Evolutionary conservation across 225 moss, liverwort and hornwort species (phyloP).

Genomic region (Marchantia paleacea): DNA sequence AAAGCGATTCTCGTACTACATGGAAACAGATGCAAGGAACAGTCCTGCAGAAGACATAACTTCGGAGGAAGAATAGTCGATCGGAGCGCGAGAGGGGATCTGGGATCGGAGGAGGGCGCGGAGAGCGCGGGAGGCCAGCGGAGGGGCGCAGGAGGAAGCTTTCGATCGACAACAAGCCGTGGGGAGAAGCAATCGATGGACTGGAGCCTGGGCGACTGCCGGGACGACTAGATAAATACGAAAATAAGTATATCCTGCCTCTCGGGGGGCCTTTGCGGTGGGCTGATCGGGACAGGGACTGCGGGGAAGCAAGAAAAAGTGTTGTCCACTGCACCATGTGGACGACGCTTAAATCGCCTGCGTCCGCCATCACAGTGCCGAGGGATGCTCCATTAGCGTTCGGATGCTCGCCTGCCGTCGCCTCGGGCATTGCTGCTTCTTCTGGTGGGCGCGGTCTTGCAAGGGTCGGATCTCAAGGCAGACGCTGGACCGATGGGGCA

Average conservation of each 20-base stretch:
- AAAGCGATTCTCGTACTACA: background rate
- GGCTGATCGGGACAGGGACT: background rate
- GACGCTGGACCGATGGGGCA: background rate
- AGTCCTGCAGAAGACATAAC: background rate
- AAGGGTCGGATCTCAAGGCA: background rate
- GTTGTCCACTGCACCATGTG: slow-evolving; percentile 26
- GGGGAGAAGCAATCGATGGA: slow-evolving; percentile 4
- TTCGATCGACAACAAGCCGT: background rate
- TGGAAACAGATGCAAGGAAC: background rate
- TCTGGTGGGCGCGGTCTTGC: background rate
- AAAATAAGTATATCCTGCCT: background rate
- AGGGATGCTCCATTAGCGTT: background rate
- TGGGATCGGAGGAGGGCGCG: background rate
- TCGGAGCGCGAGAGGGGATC: background rate
- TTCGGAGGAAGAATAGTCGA: background rate
- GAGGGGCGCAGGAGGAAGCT: background rate
- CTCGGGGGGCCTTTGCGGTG: background rate
- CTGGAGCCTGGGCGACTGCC: background rate
- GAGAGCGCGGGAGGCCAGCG: background rate
- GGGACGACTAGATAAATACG: background rate
- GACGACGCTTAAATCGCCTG: slow-evolving; percentile 21
- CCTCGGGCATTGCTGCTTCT: slow-evolving; percentile 7
- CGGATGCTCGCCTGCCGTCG: background rate
- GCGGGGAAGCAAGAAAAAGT: background rate
- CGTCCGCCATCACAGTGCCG: slow-evolving; percentile 8